Conservation (phyloP, 2,329 filamentous ascomycete genomes). For the Pseudogymnoascus sp. region DNA sequence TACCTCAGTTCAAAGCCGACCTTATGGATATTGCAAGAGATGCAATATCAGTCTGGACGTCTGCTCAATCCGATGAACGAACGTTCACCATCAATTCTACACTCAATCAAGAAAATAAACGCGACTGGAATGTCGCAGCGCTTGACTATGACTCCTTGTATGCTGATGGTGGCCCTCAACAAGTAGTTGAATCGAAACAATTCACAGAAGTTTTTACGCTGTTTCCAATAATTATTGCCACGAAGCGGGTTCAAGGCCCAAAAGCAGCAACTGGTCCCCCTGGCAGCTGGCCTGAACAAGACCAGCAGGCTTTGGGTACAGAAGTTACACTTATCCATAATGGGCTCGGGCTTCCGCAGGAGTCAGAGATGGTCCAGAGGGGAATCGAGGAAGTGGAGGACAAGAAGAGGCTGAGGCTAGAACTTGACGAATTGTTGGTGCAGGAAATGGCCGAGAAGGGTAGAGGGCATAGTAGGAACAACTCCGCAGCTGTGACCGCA, state of each 20-base stretch:
- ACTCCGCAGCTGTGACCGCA: background rate
- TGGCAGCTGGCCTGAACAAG: background rate
- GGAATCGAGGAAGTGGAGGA: background rate
- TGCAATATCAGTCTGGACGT: background rate
- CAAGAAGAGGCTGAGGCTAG: background rate
- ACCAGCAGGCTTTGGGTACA: background rate
- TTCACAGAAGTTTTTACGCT: background rate
- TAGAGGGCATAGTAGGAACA: background rate
- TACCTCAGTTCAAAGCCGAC: background rate
- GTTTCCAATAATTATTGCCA: background rate
- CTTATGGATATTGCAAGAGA: background rate
- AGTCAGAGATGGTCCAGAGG: background rate
- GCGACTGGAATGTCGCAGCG: background rate
- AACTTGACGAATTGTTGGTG: background rate
- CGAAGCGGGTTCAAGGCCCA: background rate
- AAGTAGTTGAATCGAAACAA: background rate
- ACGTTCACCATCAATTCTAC: background rate
- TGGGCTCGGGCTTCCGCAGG: background rate
- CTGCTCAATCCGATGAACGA: background rate
- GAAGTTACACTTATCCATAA: background rate
- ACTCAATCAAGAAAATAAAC: background rate
- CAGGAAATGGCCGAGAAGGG: background rate
- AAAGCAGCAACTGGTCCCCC: background rate
- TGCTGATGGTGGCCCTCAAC: background rate
- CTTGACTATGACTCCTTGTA: background rate